Base-by-base conservation (phyloP, 2,329 filamentous ascomycete species). In the Colletotrichum liriopes region DNA sequence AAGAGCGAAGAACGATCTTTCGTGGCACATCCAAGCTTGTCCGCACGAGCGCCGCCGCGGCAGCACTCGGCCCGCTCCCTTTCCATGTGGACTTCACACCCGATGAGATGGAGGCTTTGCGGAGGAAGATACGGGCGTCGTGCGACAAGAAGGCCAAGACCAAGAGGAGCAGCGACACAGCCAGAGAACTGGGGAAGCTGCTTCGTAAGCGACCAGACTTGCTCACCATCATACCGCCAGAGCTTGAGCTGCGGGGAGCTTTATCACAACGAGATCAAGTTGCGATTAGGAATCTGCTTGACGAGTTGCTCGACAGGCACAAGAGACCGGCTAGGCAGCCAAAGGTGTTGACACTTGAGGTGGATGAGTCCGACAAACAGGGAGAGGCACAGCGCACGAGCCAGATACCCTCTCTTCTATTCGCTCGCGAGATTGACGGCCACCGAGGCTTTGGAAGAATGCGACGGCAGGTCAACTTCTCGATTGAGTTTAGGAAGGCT, bases 391-490 rank as follows among this genome's bases (percentile, higher is more conserved):
- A 74, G 3, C 81, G 81, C 6, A 76, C 78, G 0, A 78, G 77
- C 26, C 77, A 78, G 8, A 61, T 87, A 0, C 77, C 84, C 0
- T 80, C 82, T 0, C 75, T 90, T 3, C 79, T 90, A 0, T 76
- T 88, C 3, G 84, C 86, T 0, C 83, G 89, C 12, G 87, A 89
- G 75, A 78, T 88, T 3, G 79, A 81, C 3, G 87, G 88, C 0
- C 84, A 84, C 49, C 79, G 81, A 14, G 81, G 82, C 0, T 82
- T 86, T 45, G 84, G 84, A 0, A 79, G 80, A 2, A 84, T 81
- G 71, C 81, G 85, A 5, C 77, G 78, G 18, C 84, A 84, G 5
- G 74, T 82, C 23, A 85, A 88, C 73, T 86, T 88, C 45, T 80
- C 81, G 26, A 84, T 84, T 45, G 83, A 85, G 47, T 83, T 88